Percentiles rank a stretch among this genome's conserved stretches.
These are phyloP conservation scores for Chrysoporthe puriensis DNA, from an alignment of 2,329 filamentous ascomycete species.

Conservation along the genomic window DNA sequence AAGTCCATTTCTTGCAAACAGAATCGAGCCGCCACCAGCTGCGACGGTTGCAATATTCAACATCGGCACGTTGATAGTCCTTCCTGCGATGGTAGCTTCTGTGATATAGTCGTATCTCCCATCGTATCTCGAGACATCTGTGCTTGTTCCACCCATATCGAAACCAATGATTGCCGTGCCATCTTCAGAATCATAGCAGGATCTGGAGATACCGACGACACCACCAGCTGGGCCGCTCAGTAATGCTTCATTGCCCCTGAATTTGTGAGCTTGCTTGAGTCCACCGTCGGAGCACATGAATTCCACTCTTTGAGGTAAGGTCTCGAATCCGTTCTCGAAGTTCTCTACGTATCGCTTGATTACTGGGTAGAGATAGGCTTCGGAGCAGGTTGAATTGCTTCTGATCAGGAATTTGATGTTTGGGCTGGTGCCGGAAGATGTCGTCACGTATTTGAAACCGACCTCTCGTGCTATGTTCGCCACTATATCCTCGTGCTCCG, in stretches of 20 bases:
- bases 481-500: conserved; percentile 65
- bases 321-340: conserved; percentile 67
- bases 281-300: conserved; percentile 67
- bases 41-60: conserved; percentile 75
- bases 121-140: conserved; percentile 71
- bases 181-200: conserved; percentile 68
- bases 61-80: conserved; percentile 72
- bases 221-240: conserved; percentile 72
- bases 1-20: conserved; percentile 71
- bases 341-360: conserved; percentile 70
- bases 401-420: conserved; percentile 73
- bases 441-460: conserved; percentile 69
- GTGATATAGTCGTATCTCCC: conserved; percentile 74
- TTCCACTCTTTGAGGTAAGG: conserved; percentile 60
- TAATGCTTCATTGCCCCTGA: conserved; percentile 68
- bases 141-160: conserved; percentile 66
- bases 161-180: conserved; percentile 61
- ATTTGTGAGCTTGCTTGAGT: conserved; percentile 54
- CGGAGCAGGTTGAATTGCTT: conserved; percentile 69
- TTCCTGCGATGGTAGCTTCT: conserved; percentile 70
- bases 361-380: conserved; percentile 73
- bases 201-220: conserved; percentile 71
- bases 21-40: conserved; percentile 52
- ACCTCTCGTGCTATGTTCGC: conserved; percentile 58
- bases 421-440: conserved; percentile 69